Base-by-base conservation (phyloP, 1,284 basidiomycete species). In the Austroboletus novae-zelandiae region DNA sequence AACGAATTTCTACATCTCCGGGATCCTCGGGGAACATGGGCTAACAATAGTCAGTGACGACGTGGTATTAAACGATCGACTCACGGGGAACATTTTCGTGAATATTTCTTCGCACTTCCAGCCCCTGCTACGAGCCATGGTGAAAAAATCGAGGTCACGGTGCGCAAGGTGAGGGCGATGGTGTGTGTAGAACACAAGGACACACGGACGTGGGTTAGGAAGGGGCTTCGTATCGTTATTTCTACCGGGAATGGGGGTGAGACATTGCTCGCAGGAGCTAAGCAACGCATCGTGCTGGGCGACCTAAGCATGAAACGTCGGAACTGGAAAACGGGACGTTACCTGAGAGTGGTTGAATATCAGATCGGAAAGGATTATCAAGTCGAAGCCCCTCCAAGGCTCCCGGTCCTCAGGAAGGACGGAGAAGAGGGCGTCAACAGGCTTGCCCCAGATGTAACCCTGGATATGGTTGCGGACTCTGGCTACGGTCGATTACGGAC, bases 391-490 rank as follows among this genome's bases (percentile, higher is more conserved):
- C 11, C 57, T 60, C 46, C 51, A 51, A 11, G 51, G 8, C 23
- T 59, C 57, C 23, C 51, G 59, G 34, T 54, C 47, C 23, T 50
- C 37, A 25, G 57, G 56, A 1, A 82, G 62, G 8, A 68, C 56
- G 1, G 69, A 67, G 0, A 88, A 64, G 18, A 98, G 71, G 1
- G 74, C 65, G 2, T 75, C 58, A 0, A 86, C 74, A 2, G 84
- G 69, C n/a, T 79, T 76, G 0, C 96, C 95, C 95, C 95, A 98
- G 1, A 91, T 82, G 65, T 94, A 96, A 7, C 95, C 95, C 84
- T 92, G 50, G 20, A 36, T 32, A 18, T 30, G 42, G 31, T 44
- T 45, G 45, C 15, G 20, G 32, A 23, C 14, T 31, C 20, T 44
- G 27, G 32, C 27, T 41, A n/a, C 23, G 32, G 36, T 27, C 31